phyloP scores from a whole-genome alignment of 2,329 filamentous ascomycete species.

The Mycosphaerella sp. region DNA sequence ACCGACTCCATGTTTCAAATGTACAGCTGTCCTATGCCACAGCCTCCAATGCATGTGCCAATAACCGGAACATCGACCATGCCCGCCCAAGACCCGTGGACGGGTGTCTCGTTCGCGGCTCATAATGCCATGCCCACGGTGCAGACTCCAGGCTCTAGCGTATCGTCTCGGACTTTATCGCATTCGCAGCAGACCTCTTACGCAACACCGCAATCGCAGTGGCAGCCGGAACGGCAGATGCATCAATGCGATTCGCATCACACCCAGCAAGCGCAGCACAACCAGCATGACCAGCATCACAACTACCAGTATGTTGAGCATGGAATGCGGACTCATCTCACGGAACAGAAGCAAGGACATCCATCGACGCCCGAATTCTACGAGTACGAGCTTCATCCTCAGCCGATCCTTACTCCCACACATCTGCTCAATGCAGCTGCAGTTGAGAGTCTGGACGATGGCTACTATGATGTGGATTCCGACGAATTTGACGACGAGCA shows the following conservation, averaged over 20 bases:
- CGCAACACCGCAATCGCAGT: not conserved
- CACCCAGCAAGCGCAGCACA: not conserved
- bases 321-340: not conserved
- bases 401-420: slow-evolving; percentile 20
- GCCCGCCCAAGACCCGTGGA: not conserved
- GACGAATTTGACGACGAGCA: slow-evolving; percentile 46
- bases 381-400: slow-evolving; percentile 23
- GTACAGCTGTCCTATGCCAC: not conserved
- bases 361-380: slow-evolving; percentile 23
- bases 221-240: not conserved
- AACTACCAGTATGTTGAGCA: not conserved
- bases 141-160: not conserved
- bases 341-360: not conserved
- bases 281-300: not conserved
- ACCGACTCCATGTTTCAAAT: not conserved
- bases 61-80: not conserved
- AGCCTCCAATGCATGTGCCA: not conserved
- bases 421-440: slow-evolving; percentile 35
- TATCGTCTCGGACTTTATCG: not conserved
- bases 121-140: not conserved
- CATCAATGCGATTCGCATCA: not conserved
- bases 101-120: not conserved
- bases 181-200: slow-evolving; percentile 4
- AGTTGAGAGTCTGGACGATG: slow-evolving; percentile 44
- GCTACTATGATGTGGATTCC: slow-evolving; percentile 46